These are phyloP conservation scores for Apiospora kogelbergensis DNA, from an alignment of 2,329 filamentous ascomycete genomes.

Conservation along the genomic window DNA sequence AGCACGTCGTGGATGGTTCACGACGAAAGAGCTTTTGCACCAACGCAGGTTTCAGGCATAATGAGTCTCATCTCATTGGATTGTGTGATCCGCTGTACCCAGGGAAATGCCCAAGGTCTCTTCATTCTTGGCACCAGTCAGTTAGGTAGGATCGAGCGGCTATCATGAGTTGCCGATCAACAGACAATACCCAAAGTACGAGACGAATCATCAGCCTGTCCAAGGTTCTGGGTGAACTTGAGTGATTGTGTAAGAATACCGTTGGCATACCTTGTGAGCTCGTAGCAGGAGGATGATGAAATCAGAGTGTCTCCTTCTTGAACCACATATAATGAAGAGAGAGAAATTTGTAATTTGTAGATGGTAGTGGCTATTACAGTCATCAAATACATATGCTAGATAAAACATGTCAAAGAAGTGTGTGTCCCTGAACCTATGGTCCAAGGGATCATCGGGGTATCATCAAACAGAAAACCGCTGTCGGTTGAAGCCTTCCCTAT, in stretches of 20 bases:
- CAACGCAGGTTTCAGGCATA: neutral
- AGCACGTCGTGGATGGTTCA: neutral
- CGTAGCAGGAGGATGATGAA: neutral
- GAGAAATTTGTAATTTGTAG: neutral
- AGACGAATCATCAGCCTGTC: neutral
- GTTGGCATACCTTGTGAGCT: neutral
- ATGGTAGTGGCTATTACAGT: neutral
- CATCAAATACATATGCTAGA: slow-evolving; percentile 8
- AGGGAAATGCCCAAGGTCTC: neutral
- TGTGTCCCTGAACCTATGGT: slow-evolving; percentile 5
- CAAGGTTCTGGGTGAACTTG: too few species aligned
- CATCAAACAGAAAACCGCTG: slow-evolving; percentile 13
- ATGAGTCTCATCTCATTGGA: neutral
- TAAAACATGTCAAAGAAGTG: slow-evolving; percentile 9
- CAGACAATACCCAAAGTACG: neutral
- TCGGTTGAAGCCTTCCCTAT: neutral
- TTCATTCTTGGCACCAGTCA: neutral
- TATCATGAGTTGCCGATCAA: neutral
- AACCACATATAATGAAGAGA: neutral
- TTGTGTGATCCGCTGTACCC: neutral
- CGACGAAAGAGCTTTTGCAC: neutral
- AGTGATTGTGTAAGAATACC: neutral
- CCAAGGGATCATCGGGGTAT: slow-evolving; percentile 13
- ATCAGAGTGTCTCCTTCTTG: neutral
- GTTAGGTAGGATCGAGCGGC: neutral